Evolutionary conservation across 2,329 filamentous ascomycete species (phyloP), one percentile per base, ranked within the genome.

Genomic region (Fusarium humuli): DNA sequence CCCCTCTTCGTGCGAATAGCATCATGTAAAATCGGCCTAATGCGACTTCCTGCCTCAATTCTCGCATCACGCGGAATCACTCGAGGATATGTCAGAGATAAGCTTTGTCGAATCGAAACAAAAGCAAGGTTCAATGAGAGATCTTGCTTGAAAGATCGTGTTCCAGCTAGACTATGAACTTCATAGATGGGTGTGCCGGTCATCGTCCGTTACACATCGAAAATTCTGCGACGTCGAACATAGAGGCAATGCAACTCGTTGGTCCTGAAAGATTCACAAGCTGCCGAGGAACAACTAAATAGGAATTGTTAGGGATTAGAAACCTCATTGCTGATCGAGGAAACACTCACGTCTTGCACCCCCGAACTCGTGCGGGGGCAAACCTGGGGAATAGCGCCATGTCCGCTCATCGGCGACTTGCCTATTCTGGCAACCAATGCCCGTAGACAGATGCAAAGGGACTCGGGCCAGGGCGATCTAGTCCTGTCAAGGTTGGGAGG

Each of bases 331-430:
- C 22, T 47, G 27, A 44, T 49, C 18, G 46, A 57, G 40, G 54
- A 60, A 65, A 55, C 46, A 40, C 52, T 66, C 45, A 22, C 52
- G 55, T 68, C 54, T 61, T 27, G 32, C 52, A 46, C 54, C 48
- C 57, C 46, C 16, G 16, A 64, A 44, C 59, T 60, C 61, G 65
- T 66, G 74, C 72, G 74, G 71, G 73, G 73, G 74, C 72, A 76
- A 76, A 76, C 59, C 74, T 75, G 73, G 74, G 73, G 73, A 65
- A 71, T 72, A 67, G 69, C 69, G 63, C 60, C 58, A 69, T 64
- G 27, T 61, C 49, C 55, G 56, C 44, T 66, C 47, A 45, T 67
- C 74, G 72, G 74, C 23, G 55, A 72, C 58, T 74, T 75, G 67
- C 74, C 74, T 58, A 29, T 72, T 76, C 48, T 41, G 73, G 74